Percentiles rank a stretch among this genome's conserved stretches.
phyloP scores from a whole-genome alignment of 225 moss, liverwort and hornwort species.

The Pseudisothecium myosuroides region DNA sequence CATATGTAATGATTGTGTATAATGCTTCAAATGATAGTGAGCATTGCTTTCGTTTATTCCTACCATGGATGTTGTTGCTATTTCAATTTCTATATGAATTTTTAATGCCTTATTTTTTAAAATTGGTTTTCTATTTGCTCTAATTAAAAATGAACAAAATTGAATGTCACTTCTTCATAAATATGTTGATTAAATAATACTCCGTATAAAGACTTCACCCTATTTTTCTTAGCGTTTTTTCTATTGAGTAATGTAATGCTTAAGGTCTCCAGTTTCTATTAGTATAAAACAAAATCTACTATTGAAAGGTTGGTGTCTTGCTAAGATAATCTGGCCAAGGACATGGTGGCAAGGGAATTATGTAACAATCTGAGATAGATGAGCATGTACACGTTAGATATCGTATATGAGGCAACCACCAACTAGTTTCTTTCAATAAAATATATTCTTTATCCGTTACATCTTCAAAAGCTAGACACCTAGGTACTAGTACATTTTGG shows the following conservation, averaged over 20 bases:
- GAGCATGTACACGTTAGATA: background rate
- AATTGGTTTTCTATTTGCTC: background rate
- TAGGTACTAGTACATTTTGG: background rate
- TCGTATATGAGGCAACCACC: slow-evolving; percentile 3
- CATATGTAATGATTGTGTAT: background rate
- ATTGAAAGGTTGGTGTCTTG: background rate
- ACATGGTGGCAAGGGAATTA: background rate
- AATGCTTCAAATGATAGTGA: background rate
- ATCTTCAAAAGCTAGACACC: slow-evolving; percentile 6
- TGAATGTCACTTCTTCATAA: background rate
- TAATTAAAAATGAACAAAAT: background rate
- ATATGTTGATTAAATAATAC: background rate
- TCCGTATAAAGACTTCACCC: no score
- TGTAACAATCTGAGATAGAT: background rate
- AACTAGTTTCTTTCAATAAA: background rate
- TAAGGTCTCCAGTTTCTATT: background rate
- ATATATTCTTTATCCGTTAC: background rate
- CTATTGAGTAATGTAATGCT: background rate
- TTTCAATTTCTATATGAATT: background rate
- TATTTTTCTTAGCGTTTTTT: no score
- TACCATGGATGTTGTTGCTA: background rate
- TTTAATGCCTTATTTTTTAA: no score
- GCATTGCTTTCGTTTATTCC: background rate
- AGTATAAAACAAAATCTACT: background rate
- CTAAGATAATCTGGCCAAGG: slow-evolving; percentile 5